Conservation (phyloP, 495 filamentous ascomycete species). For the Talaromyces borbonicus region DNA sequence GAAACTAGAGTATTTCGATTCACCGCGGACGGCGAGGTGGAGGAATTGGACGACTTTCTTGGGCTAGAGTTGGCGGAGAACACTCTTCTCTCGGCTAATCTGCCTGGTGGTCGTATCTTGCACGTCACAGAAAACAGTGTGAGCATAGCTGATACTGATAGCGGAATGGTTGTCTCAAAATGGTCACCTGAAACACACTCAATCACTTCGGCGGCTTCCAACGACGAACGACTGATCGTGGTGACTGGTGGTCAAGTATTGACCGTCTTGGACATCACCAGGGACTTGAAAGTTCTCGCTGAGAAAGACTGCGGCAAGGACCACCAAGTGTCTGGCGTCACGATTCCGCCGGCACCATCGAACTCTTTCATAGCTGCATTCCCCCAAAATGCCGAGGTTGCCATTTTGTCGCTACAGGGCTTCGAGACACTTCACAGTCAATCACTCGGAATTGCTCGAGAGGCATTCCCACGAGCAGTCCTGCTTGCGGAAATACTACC, state of each 20-base stretch:
- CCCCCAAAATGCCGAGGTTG: constrained; percentile 67
- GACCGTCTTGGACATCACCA: constrained; percentile 51
- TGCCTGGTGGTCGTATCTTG: constrained; percentile 53
- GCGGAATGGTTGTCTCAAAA: constrained; percentile 53
- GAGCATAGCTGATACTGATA: constrained; percentile 55
- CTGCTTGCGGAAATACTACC: constrained; percentile 63
- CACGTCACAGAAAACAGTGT: constrained; percentile 66
- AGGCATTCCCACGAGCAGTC: constrained; percentile 73
- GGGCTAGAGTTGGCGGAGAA: constrained; percentile 59
- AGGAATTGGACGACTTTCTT: constrained; percentile 67
- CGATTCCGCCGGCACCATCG: constrained; percentile 42
- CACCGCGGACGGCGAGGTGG: constrained; percentile 62
- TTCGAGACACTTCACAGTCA: constrained; percentile 56
- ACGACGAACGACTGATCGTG: constrained; percentile 55
- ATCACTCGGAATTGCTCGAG: constrained; percentile 43
- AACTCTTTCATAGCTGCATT: constrained; percentile 68
- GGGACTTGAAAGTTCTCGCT: constrained; percentile 45
- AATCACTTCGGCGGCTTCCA: constrained; percentile 75
- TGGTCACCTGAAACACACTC: constrained; percentile 52
- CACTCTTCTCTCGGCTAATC: constrained; percentile 61
- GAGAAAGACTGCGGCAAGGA: constrained; percentile 50
- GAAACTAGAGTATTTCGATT: constrained; percentile 83
- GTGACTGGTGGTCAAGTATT: constrained; percentile 61
- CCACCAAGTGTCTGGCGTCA: constrained; percentile 76
- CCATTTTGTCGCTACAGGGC: constrained; percentile 53